Percentiles rank a stretch among this genome's conserved stretches.
Evolutionary conservation across 257 asterid genomes (phyloP).

Genomic region (Nicotiana knightiana): DNA sequence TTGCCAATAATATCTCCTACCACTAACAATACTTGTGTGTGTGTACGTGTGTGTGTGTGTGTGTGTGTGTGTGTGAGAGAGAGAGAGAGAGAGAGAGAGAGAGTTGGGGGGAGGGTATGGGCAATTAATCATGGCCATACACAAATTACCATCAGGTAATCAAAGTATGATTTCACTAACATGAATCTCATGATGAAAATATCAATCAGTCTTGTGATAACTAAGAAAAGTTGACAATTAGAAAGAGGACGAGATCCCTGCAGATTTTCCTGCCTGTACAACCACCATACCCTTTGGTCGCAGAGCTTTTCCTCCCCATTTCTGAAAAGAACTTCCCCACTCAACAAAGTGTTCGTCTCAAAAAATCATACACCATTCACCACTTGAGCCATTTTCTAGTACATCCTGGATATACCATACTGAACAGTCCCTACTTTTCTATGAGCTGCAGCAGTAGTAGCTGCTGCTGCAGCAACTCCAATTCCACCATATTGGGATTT

Average conservation of each 20-base stretch:
- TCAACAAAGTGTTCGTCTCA: background rate
- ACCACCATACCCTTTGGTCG: constrained; percentile 3
- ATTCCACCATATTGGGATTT: constrained; percentile 58
- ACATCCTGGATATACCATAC: constrained; percentile 35
- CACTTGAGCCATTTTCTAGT: constrained; percentile 10
- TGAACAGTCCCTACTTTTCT: constrained; percentile 35
- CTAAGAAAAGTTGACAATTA: background rate
- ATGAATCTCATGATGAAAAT: background rate
- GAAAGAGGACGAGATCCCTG: background rate
- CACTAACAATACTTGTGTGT: background rate
- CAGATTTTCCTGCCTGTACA: constrained; percentile 8
- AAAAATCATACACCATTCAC: background rate
- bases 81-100: background rate
- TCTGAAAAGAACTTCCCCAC: background rate
- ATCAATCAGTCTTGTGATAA: background rate
- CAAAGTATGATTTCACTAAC: background rate
- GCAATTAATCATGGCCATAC: background rate
- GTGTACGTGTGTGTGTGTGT: too few species aligned
- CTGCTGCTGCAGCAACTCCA: constrained; percentile 34
- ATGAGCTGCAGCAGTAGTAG: constrained; percentile 22
- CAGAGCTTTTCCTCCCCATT: background rate
- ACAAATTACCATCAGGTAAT: background rate
- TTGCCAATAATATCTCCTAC: background rate
- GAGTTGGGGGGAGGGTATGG: background rate
- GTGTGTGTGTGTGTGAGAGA: too few species aligned